phyloP scores from a whole-genome alignment of 2,329 filamentous ascomycete genomes.

The Cadophora gregata region DNA sequence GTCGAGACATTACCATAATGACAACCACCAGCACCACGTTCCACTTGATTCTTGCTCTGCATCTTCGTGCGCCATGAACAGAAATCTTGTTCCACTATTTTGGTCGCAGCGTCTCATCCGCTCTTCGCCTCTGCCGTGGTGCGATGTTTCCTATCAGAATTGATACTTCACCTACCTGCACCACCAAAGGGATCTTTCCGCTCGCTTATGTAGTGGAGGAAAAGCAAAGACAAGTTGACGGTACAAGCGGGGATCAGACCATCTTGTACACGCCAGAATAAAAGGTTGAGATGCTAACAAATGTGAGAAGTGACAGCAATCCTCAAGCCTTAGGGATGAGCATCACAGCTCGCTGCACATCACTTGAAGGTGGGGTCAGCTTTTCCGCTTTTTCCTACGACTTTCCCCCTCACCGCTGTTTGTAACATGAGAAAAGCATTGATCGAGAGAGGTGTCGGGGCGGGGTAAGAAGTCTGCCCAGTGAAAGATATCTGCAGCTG shows the following conservation, averaged over 20 bases:
- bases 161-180: slow-evolving; percentile 33
- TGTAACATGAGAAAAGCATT: slow-evolving; percentile 33
- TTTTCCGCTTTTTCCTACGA: slow-evolving; percentile 7
- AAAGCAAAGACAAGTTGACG: slow-evolving; percentile 20
- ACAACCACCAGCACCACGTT: slow-evolving; percentile 22
- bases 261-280: slow-evolving; percentile 13
- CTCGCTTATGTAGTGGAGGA: slow-evolving; percentile 15
- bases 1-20: slow-evolving; percentile 6
- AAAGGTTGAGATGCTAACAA: slow-evolving; percentile 1
- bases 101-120: slow-evolving; percentile 20
- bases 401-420: slow-evolving; percentile 38
- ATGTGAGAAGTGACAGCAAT: slow-evolving; percentile 36
- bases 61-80: slow-evolving; percentile 32
- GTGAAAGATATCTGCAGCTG: slow-evolving; percentile 21
- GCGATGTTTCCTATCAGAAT: slow-evolving; percentile 24
- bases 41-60: slow-evolving; percentile 24
- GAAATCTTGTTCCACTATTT: slow-evolving; percentile 29
- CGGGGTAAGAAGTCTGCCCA: slow-evolving; percentile 21
- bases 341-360: slow-evolving; percentile 6
- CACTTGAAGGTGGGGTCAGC: not conserved
- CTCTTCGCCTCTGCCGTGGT: slow-evolving; percentile 5
- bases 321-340: slow-evolving; percentile 8
- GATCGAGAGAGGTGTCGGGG: slow-evolving; percentile 28
- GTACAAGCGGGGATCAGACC: slow-evolving; percentile 16
- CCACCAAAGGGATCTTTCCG: slow-evolving; percentile 20